These are phyloP conservation scores for Cercophora scortea DNA, from an alignment of 495 filamentous ascomycete genomes.

Conservation along the genomic window DNA sequence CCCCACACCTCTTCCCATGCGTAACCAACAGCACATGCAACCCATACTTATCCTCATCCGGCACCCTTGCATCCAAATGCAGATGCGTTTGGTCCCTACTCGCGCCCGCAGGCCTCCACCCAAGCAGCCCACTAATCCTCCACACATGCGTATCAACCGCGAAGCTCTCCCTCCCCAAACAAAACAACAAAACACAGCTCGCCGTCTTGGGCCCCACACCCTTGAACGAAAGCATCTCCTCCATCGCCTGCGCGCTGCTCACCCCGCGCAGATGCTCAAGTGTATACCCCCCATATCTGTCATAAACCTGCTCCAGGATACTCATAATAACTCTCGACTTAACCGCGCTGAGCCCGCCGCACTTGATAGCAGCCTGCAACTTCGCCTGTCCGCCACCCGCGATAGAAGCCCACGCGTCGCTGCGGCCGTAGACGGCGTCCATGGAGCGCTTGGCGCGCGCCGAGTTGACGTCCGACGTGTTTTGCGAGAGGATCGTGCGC, in stretches of 20 bases:
- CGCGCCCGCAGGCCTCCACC: slow-evolving; percentile 60
- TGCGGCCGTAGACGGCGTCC: slow-evolving; percentile 64
- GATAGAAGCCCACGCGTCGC: slow-evolving; percentile 59
- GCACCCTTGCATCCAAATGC: slow-evolving; percentile 70
- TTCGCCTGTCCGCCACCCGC: slow-evolving; percentile 52
- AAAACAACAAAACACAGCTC: slow-evolving; percentile 73
- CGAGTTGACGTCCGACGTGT: slow-evolving; percentile 60
- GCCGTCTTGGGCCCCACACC: slow-evolving; percentile 89
- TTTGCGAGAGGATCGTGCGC: slow-evolving; percentile 67
- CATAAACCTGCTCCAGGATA: slow-evolving; percentile 64
- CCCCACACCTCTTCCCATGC: slow-evolving; percentile 69
- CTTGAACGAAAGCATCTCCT: slow-evolving; percentile 60
- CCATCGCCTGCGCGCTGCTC: slow-evolving; percentile 59
- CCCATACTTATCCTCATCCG: slow-evolving; percentile 71
- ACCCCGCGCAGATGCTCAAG: slow-evolving; percentile 68
- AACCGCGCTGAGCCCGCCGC: slow-evolving; percentile 60
- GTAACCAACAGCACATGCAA: slow-evolving; percentile 74
- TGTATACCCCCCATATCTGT: slow-evolving; percentile 37
- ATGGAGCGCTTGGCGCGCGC: slow-evolving; percentile 63
- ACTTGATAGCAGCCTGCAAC: slow-evolving; percentile 42
- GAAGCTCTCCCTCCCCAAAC: slow-evolving; percentile 62
- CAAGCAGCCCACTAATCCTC: slow-evolving; percentile 66
- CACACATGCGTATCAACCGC: slow-evolving; percentile 82
- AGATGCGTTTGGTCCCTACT: slow-evolving; percentile 62
- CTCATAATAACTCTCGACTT: slow-evolving; percentile 70